phyloP scores from a whole-genome alignment of 2,329 filamentous ascomycete genomes.

The Neospermospora avenae region DNA sequence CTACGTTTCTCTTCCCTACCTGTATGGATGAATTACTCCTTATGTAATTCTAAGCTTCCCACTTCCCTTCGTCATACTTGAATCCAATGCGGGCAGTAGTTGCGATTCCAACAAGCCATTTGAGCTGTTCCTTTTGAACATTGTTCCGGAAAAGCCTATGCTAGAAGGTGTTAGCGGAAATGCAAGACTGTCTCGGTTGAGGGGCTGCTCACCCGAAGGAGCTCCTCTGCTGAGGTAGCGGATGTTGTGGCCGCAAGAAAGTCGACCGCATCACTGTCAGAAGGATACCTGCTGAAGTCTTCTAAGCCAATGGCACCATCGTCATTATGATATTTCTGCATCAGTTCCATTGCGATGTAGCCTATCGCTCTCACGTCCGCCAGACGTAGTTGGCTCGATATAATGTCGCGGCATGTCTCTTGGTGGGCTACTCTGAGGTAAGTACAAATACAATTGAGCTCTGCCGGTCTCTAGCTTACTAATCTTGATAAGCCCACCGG shows the following conservation, averaged over 20 bases:
- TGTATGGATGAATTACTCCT: background rate
- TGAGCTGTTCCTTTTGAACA: background rate
- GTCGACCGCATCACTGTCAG: background rate
- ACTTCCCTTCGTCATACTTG: background rate
- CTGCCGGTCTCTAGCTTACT: background rate
- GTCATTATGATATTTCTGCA: constrained; percentile 12
- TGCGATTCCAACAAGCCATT: background rate
- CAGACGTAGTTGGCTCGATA: background rate
- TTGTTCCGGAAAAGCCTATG: background rate
- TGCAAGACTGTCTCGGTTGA: background rate
- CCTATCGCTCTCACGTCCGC: constrained; percentile 15
- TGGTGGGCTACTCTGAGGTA: constrained; percentile 6
- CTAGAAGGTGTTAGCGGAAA: background rate
- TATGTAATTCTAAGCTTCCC: background rate
- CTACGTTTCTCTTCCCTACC: background rate
- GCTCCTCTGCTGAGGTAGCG: background rate
- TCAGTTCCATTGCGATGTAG: constrained; percentile 15
- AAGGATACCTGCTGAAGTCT: constrained; percentile 7
- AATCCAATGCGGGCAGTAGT: background rate
- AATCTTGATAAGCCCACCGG: constrained; percentile 13
- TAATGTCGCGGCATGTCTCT: constrained; percentile 11
- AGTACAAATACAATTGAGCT: background rate
- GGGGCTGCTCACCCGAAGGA: background rate
- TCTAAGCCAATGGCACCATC: constrained; percentile 6
- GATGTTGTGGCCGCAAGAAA: constrained; percentile 11